Evolutionary conservation across 306 rosid genomes (phyloP).

Genomic region (Quillaja saponaria): DNA sequence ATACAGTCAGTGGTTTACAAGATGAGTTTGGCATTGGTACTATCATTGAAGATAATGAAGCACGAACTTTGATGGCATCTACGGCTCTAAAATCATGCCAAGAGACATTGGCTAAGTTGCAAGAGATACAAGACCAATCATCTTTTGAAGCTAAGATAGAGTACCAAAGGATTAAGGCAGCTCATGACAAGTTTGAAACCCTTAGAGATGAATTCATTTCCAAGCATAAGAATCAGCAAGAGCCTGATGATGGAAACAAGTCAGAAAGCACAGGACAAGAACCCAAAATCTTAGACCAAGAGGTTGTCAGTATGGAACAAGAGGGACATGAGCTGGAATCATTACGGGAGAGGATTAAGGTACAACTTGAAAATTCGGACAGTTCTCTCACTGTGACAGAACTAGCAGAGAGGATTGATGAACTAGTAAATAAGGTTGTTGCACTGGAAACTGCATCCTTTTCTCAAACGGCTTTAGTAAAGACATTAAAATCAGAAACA

Average conservation of each 20-base stretch:
- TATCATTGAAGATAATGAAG: slow-evolving; percentile 70
- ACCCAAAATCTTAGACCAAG: slow-evolving; percentile 34
- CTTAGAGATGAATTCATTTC: slow-evolving; percentile 44
- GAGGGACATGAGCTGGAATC: slow-evolving; percentile 30
- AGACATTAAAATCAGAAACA: slow-evolving; percentile 60
- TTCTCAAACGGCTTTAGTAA: slow-evolving; percentile 63
- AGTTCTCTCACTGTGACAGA: slow-evolving; percentile 52
- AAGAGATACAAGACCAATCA: slow-evolving; percentile 49
- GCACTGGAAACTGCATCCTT: slow-evolving; percentile 58
- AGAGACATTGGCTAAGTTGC: slow-evolving; percentile 59
- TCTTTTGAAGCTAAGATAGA: slow-evolving; percentile 59
- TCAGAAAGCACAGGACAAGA: slow-evolving; percentile 24
- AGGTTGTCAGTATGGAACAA: slow-evolving; percentile 29
- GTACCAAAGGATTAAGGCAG: slow-evolving; percentile 45
- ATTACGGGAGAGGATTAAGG: slow-evolving; percentile 34
- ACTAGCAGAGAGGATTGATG: slow-evolving; percentile 76
- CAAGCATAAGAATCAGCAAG: slow-evolving; percentile 19
- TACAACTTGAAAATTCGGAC: slow-evolving; percentile 44
- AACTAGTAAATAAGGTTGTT: slow-evolving; percentile 69
- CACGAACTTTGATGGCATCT: slow-evolving; percentile 74
- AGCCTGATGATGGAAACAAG: slow-evolving; percentile 16
- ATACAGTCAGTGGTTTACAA: slow-evolving; percentile 59
- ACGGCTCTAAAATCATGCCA: slow-evolving; percentile 79
- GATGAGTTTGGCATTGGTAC: slow-evolving; percentile 63
- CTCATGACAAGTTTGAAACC: slow-evolving; percentile 45